Base-by-base conservation (phyloP, 345 rosid species). In the Populus ilicifolia region DNA sequence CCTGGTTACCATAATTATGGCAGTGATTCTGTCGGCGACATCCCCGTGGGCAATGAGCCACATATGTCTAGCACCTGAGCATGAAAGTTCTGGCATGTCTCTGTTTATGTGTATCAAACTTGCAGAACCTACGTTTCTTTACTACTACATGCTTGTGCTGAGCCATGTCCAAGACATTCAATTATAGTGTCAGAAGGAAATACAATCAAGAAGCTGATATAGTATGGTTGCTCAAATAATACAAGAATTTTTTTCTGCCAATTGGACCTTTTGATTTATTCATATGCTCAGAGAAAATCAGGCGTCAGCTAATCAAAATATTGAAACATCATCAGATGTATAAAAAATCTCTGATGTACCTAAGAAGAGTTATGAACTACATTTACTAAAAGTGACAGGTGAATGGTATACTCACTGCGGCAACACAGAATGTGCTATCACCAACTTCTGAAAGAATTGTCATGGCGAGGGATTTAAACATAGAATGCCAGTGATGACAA, bases 1-100 rank as follows among this genome's bases (percentile, higher is more conserved):
- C 80, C 78, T n/a, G 66, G 27, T 52, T 77, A 35, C 39, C 50
- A 33, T 36, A 56, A 54, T 69, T 27, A 77, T 71, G 79, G 80
- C 65, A 29, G 48, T 27, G 75, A 59, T 18, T 29, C 44, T 23
- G 73, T 21, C 52, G 65, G 62, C 7, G 35, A 56, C 67, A 69
- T 39, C 20, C 44, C 59, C 39, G 43, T 27, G 39, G 29, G 21
- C 33, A n/a, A 5, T 21, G 70, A 30, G 13, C 23, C 59, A 25
- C 62, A 33, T 16, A 62, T 23, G 38, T 35, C 70, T 33, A 14
- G 30, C 6, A 44, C 59, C 13, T n/a, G 21, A 52, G 17, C 3
- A 44, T n/a, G 25, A 8, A 50, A 9, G 17, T 35, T 50, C 59
- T 13, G 18, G 23, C 41, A 16, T 54, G 35, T 36, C 30, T n/a